A percentile compares a stretch with the other conserved stretches of the same genome.
Evolutionary conservation across 371 early-diverging fungal species (phyloP).

Genomic region (Mucor circinelloides): DNA sequence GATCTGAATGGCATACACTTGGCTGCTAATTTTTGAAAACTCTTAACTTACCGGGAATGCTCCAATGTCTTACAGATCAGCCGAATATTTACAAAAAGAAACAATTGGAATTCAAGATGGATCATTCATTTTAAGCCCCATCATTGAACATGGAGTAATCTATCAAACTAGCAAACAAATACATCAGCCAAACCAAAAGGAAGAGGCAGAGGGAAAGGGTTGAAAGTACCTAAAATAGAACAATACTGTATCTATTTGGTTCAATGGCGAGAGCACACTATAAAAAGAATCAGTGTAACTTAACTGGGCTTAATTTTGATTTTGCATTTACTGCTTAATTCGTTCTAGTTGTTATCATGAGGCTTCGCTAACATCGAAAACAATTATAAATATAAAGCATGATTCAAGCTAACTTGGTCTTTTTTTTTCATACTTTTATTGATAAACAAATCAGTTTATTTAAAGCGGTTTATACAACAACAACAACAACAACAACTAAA

Average conservation of each 20-base stretch:
- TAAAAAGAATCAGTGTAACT: slow-evolving; percentile 6
- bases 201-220: neutral
- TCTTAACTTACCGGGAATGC: neutral
- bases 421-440: neutral
- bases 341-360: slow-evolving; percentile 12
- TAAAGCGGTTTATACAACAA: neutral
- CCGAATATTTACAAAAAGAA: slow-evolving; percentile 1
- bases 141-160: neutral
- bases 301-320: slow-evolving; percentile 12
- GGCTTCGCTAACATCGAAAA: slow-evolving; percentile 21
- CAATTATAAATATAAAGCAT: slow-evolving; percentile 5
- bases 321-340: neutral
- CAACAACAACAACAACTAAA: neutral
- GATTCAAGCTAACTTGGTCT: neutral
- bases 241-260: neutral
- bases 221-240: neutral
- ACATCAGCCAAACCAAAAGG: neutral
- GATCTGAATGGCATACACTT: neutral
- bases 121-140: neutral
- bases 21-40: neutral
- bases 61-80: neutral
- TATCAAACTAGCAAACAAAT: neutral
- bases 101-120: neutral
- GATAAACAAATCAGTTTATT: neutral
- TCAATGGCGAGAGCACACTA: neutral